Base-by-base conservation (phyloP, 1,284 basidiomycete species). In the Ceratobasidium papillatum region DNA sequence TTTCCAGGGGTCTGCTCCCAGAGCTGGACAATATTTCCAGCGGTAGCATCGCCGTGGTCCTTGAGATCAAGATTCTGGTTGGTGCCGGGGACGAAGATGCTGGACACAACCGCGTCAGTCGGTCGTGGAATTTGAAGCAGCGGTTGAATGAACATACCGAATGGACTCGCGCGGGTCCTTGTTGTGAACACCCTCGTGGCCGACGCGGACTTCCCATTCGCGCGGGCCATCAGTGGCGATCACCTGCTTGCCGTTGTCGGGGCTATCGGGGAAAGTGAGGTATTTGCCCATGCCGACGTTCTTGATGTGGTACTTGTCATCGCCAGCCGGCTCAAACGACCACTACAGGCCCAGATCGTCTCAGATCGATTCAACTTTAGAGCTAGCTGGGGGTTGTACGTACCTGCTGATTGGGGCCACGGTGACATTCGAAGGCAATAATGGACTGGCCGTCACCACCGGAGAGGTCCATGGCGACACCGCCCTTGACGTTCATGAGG, bases 21-120 rank as follows among this genome's bases (percentile, higher is more conserved):
- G 38, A 71, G 68, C 30, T 71, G 68, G 56, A 71, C n/a, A 22
- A 71, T 71, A 43, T 71, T 71, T 59, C 68, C 68, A n/a, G 52
- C 68, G 19, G 68, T 71, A 11, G 52, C 27, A 30, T 71, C 68
- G n/a, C 68, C 68, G 19, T 59, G 54, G 30, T 71, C 68, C 68
- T 71, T 71, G 52, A 71, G 56, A 32, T 71, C 68, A 22, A 71
- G 54, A 56, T 71, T 71, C 41, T 71, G 3, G 5, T 71, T 43
- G 36, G 54, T 71, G 45, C 68, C 68, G 14, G 68, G 54, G 14
- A 47, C 41, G 22, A 71, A 71, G 43, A 71, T 71, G 14, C 68
- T 71, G 12, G 19, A 8, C 2, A 3, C n/a, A n/a, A n/a, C 9
- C 27, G 25, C 25, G 27, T 69, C n/a, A 58, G 38, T 45, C 11